Base-by-base conservation (phyloP, 176 grass and related monocot species). In the Microstegium vimineum region DNA sequence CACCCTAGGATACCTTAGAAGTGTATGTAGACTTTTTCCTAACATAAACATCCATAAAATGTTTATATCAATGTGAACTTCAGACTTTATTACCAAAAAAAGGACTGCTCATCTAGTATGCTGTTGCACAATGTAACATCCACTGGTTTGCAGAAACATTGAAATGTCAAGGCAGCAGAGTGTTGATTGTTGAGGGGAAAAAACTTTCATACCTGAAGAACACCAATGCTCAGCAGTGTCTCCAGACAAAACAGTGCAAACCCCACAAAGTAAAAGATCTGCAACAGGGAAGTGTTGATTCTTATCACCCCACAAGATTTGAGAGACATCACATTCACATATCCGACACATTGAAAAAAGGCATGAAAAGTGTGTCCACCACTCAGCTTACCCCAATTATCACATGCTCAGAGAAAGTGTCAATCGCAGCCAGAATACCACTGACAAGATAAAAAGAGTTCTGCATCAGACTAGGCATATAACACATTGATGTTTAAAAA, bases 241-340 rank as follows among this genome's bases (percentile, higher is more conserved):
- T 97, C 94, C 87, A 97, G 94, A 88, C 91, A 97, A 86, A 97
- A 97, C 18, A 94, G 83, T 28, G 87, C 82, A 69, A 97, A 97
- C 14, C 94, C 94, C 20, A 97, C 67, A 36, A 97, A 90, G 83
- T 97, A 97, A 76, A 97, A 97, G 68, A 94, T 89, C 94, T 97
- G 73, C 51, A 85, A 77, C 32, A 78, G 17, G 8, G 87, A 89
- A 78, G 31, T 38, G 14, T 66, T 26, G 1, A 62, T 71, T 28
- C 16, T 72, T 77, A 71, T 8, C 54, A 5, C 37, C 28, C 63
- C 26, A 40, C 26, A 40, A 66, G n/a, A 89, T 65, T 25, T 32
- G 10, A 4, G 71, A 65, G 31, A 25, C 65, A 71, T n/a, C 42
- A 37, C 28, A 12, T 36, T n/a, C 42, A 37, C 28, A 12, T 36